Base-by-base conservation (phyloP, 2,329 filamentous ascomycete genomes). In the Alternaria sp. region DNA sequence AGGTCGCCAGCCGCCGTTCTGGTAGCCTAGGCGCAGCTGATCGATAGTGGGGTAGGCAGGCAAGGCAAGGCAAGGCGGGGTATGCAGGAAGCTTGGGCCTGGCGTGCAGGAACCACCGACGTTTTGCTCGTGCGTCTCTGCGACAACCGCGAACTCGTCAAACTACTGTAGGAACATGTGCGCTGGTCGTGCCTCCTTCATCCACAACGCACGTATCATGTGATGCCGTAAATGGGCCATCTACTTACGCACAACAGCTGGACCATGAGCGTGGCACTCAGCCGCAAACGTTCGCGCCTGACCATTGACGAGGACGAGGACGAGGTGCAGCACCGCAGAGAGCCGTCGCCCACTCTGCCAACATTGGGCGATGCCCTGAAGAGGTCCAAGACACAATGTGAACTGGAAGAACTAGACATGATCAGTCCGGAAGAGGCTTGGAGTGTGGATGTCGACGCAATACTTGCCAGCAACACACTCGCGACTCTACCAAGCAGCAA, bases 331-430 rank as follows among this genome's bases (percentile, higher is more conserved):
- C 60, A 55, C 36, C 58, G 62, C 7, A 67, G 68, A 40, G 64
- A 67, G 44, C 68, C 68, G 25, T 71, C 71, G 34, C 69, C 69
- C 1, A 61, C 68, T 3, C 60, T 64, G 3, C 66, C 69, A 10
- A 46, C 63, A 5, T 45, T 65, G 20, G 67, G 65, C 54, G 72
- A 77, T 51, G 58, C 69, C 2, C 46, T 78, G 54, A 80, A 80
- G 63, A 68, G 72, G 36, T 74, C 75, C n/a, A 73, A 65, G 50
- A 79, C 76, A 3, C 70, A 75, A 50, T 71, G 71, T 52, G 78
- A 79, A 18, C 54, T 80, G 45, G 78, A 80, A 36, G 74, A 74
- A 57, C 62, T 80, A 48, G 69, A 69, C 22, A 66, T 78, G 2
- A 66, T 77, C 11, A 53, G 61, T 4, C 62, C 66, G 1, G 63